These are phyloP conservation scores for Hortaea sp. DNA, from an alignment of 2,329 filamentous ascomycete genomes.

Conservation along the genomic window DNA sequence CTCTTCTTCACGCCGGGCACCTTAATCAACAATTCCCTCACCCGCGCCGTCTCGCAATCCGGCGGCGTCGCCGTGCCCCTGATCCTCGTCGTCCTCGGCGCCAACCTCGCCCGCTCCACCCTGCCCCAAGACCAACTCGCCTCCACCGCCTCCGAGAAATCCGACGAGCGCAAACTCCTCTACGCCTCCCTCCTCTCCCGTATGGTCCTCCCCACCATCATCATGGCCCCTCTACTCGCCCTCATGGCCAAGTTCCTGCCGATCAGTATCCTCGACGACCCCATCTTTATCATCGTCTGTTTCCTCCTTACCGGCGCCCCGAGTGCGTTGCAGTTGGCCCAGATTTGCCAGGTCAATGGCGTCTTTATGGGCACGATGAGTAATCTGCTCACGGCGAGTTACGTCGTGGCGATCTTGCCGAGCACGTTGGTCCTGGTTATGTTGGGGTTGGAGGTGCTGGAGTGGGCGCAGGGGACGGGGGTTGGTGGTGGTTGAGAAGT, in stretches of 20 bases:
- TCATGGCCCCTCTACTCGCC: constrained; percentile 87
- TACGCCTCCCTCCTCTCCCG: constrained; percentile 76
- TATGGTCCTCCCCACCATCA: constrained; percentile 81
- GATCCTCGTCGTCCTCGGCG: constrained; percentile 89
- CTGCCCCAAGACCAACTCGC: constrained; percentile 56
- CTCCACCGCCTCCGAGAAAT: constrained; percentile 59
- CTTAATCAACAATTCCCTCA: constrained; percentile 87
- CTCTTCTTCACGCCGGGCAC: constrained; percentile 83
- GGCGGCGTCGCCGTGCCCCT: constrained; percentile 88
- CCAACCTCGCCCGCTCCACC: constrained; percentile 88
- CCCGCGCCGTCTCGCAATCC: constrained; percentile 72
- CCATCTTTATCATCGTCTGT: constrained; percentile 96
- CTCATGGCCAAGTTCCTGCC: constrained; percentile 82
- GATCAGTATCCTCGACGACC: constrained; percentile 89
- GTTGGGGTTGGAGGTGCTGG: constrained; percentile 81
- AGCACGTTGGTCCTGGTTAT: constrained; percentile 86
- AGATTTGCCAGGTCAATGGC: constrained; percentile 97
- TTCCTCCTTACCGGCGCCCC: constrained; percentile 93
- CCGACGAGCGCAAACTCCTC: constrained; percentile 64
- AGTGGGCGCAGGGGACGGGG: constrained; percentile 54
- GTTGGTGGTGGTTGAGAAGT: no score
- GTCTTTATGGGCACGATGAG: constrained; percentile 95
- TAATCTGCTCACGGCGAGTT: constrained; percentile 87
- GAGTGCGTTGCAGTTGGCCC: constrained; percentile 84
- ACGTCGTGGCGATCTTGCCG: constrained; percentile 89